Conservation (phyloP, 305 asterid genomes). For the Solanum chacoense region DNA sequence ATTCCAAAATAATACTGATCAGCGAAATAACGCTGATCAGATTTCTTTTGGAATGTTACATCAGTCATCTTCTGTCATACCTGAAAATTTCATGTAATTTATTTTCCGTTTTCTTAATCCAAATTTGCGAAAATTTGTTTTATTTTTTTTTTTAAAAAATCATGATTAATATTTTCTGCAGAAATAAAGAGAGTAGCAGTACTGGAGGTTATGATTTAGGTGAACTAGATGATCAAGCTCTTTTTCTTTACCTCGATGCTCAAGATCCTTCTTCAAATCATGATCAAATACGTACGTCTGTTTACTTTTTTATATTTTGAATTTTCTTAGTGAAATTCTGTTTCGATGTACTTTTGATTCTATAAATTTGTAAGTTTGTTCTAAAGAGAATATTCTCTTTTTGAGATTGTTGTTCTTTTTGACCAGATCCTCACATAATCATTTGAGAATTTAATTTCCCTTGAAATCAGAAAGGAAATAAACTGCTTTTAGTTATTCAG, state of each 20-base stretch:
- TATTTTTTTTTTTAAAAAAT: too few relatives aligned
- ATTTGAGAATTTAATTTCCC: background rate
- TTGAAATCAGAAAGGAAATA: background rate
- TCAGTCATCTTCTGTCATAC: slow-evolving; percentile 14
- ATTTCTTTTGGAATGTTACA: slow-evolving; percentile 71
- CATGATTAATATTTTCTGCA: background rate
- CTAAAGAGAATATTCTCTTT: background rate
- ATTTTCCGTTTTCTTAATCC: background rate
- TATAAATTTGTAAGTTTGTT: background rate
- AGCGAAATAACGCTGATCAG: slow-evolving; percentile 20
- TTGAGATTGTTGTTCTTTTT: background rate
- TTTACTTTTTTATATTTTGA: background rate
- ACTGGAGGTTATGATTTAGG: slow-evolving; percentile 24
- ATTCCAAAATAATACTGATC: background rate
- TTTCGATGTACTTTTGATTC: background rate
- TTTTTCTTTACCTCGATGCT: slow-evolving; percentile 23
- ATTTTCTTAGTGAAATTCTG: background rate
- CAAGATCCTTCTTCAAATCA: slow-evolving; percentile 23
- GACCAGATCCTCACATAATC: background rate
- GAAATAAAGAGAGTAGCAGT: slow-evolving; percentile 17
- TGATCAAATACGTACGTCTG: slow-evolving; percentile 14
- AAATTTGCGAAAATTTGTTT: background rate
- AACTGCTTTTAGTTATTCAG: background rate
- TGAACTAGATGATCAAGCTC: slow-evolving; percentile 35
- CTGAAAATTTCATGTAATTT: slow-evolving; percentile 38